Conservation (phyloP, 345 rosid genomes). For the Pistacia atlantica region DNA sequence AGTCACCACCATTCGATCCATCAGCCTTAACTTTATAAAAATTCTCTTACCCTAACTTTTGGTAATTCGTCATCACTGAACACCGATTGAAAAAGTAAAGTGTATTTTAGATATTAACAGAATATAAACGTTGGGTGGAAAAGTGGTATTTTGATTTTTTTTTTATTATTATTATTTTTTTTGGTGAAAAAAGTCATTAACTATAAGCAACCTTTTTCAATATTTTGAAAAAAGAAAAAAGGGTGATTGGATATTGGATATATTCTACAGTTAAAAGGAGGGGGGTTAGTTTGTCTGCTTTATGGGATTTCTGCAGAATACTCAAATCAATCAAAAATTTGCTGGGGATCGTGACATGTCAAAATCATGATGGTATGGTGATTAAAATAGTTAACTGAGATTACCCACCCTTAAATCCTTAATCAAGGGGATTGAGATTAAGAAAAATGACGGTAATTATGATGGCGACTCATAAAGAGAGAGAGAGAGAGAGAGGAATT, state of each 20-base stretch:
- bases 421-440: not conserved
- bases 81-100: no score
- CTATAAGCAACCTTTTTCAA: conserved; percentile 3
- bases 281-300: conserved; percentile 10
- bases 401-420: conserved; percentile 7
- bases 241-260: not conserved
- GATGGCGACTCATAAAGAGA: not conserved
- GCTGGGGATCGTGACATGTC: not conserved
- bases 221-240: not conserved
- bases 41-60: no score
- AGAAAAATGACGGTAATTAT: not conserved
- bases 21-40: no score
- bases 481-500: not conserved
- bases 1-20: no score
- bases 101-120: no score
- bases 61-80: no score
- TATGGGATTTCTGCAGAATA: not conserved
- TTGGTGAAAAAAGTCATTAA: no score
- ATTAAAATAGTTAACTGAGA: not conserved
- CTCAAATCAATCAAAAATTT: not conserved
- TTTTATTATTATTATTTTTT: no score
- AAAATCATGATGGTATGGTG: conserved; percentile 16
- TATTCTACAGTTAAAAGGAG: not conserved
- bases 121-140: no score
- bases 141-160: no score